Evolutionary conservation across 257 asterid species (phyloP), one percentile per base, ranked within the genome.

Genomic region (Fraxinus pennsylvanica): DNA sequence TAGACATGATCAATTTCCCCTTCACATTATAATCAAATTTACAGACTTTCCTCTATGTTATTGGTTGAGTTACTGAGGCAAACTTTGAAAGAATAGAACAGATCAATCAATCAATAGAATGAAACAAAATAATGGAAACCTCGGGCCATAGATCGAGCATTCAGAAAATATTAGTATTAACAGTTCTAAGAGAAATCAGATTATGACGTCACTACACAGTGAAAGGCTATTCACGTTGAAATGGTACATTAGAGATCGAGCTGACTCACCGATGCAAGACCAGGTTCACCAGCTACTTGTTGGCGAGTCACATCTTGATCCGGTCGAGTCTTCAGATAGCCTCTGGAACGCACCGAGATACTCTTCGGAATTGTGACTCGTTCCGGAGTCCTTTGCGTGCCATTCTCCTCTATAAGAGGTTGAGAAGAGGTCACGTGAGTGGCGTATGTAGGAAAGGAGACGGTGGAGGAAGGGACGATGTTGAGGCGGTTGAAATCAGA

Each of bases 291-390:
- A 76, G 67, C 78, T 43, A 82, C 66, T 81, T 77, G 81, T n/a
- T 72, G 82, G 57, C 80, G 73, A 80, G 80, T 54, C 79, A 83
- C 35, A 76, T 78, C 80, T 43, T 81, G 83, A 71, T 78, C 73
- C 5, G 82, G 83, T 14, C 82, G 90, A 79, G 67, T 81, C 86
- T 89, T 87, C 80, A 82, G 85, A 68, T 90, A 90, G 73, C 92
- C 96, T 52, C 85, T 85, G 6, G 97, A 86, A 13, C 97, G 89
- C 59, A 92, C 96, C 36, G 97, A 88, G 78, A 91, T 91, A 86
- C 97, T 92, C 89, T 91, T 91, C 10, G 97, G 97, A 54, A 91
- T 81, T 70, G 89, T 41, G 61, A 86, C 86, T 77, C 93, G 72
- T 35, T 91, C 93, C 0, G 76, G 65, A 12, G 65, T 67, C 77